Evolutionary conservation across 2,329 filamentous ascomycete species (phyloP), one percentile per base, ranked within the genome.

Genomic region (Microsporum ferrugineum): DNA sequence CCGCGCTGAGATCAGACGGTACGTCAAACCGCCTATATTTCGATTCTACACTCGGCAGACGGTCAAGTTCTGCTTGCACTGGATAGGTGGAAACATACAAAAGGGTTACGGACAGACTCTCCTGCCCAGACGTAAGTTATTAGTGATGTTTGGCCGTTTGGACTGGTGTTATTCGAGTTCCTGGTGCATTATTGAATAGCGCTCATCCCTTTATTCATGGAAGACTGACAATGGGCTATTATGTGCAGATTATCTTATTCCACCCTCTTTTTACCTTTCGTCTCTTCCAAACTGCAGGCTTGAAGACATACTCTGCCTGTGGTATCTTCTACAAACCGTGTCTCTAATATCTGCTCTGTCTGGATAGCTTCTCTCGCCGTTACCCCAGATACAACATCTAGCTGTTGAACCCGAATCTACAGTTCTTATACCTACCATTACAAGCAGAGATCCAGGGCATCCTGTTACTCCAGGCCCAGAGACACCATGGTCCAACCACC

Each of bases 401-500:
- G 14, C 8, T 36, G 38, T 39, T 39, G 38, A 39, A 36, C 5
- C 14, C 8, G 45, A 31, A 23, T 31, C 45, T 12, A 27, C 17
- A 23, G 29, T 31, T 56, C 23, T n/a, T 17, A 56, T 36, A 36
- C 33, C 36, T 14, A 8, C 34, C 7, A 39, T 5, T 43, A 41
- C 5, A 2, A 33, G 39, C 55, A 41, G 36, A 57, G 14, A 57
- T 43, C 39, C 55, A n/a, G 55, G 55, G 29, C 34, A 27, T 57
- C 27, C 34, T 57, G 55, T 2, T 41, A 29, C 17, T 5, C 31
- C 17, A 27, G 38, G 33, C 8, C 5, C 6, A 49, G 14, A 29
- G 60, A n/a, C 51, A 67, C 51, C 29, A 78, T 78, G 76, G 75
- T 73, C 63, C 74, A 78, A 65, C 76, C 73, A 67, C 68, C 69